Evolutionary conservation across 176 grass and related monocot genomes (phyloP), one percentile per base, ranked within the genome.

Genomic region (Oryza nivara): DNA sequence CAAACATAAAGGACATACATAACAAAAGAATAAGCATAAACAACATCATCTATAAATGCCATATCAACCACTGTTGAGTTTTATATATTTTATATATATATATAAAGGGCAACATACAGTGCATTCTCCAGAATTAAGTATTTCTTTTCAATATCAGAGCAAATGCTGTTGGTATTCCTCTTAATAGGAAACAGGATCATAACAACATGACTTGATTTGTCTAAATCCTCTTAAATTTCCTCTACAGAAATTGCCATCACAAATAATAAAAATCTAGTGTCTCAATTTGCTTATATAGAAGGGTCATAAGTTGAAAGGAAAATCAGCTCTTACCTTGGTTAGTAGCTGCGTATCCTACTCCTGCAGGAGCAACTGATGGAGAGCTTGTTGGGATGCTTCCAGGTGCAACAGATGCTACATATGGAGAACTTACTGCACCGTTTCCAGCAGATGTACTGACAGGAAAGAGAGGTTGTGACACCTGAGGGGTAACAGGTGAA

Each of bases 391-490:
- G 79, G 51, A 89, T 80, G 69, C 80, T 75, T 79, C 73, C 79
- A 88, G 83, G 68, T 87, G 82, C 88, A 35, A 80, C 32, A 43
- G 85, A 71, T 68, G 84, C 56, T 44, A 82, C 51, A 86, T 84
- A 88, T 84, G 93, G 76, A 34, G 90, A 90, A 90, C 73, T 90
- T 75, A 80, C 70, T 52, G 71, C 51, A 45, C 80, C 90, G 84
- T 85, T 88, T 65, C 69, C 87, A 83, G 71, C 64, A 35, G 77
- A 74, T 77, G 86, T 99, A 56, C 80, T 86, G 82, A 99, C 94
- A 65, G 97, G 97, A 80, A 99, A 99, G 77, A 99, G 86, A 15
- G 93, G 93, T 69, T 94, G 93, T 61, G 97, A 94, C 73, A 91
- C 93, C 51, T 74, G 82, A 79, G 83, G 44, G 1, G 72, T 51